A percentile compares a stretch with the other conserved stretches of the same genome.
phyloP scores from a whole-genome alignment of 1,139 yeast genomes.

The Candida neerlandica region DNA sequence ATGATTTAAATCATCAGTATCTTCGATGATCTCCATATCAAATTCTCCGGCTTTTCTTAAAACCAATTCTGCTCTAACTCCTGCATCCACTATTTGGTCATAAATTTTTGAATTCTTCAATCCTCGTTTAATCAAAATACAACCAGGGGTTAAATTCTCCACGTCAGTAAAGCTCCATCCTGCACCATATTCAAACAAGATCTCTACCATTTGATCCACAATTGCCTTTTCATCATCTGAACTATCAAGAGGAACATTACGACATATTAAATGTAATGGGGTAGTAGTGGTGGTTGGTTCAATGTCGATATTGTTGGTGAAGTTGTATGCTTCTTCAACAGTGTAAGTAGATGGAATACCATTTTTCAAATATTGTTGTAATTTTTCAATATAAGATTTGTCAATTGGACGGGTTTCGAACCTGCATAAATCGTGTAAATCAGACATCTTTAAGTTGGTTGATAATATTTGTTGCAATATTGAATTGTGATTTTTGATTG shows the following conservation, averaged over 20 bases:
- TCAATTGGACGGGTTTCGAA: slow-evolving; percentile 60
- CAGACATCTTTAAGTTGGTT: slow-evolving; percentile 51
- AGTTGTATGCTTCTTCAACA: slow-evolving; percentile 70
- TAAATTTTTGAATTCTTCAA: slow-evolving; percentile 46
- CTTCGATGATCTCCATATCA: slow-evolving; percentile 46
- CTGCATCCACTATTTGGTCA: slow-evolving; percentile 72
- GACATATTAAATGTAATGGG: slow-evolving; percentile 72
- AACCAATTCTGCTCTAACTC: slow-evolving; percentile 85
- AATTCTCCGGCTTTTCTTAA: slow-evolving; percentile 71
- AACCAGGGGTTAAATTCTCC: slow-evolving; percentile 76
- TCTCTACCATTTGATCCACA: slow-evolving; percentile 59
- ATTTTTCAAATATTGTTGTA: slow-evolving; percentile 49
- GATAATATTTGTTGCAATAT: background rate
- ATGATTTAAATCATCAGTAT: slow-evolving; percentile 29
- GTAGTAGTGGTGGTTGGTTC: slow-evolving; percentile 55
- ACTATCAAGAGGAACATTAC: slow-evolving; percentile 50
- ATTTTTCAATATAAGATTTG: slow-evolving; percentile 41
- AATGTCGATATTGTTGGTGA: slow-evolving; percentile 42
- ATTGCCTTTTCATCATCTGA: slow-evolving; percentile 46
- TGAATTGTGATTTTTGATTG: background rate
- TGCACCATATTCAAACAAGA: slow-evolving; percentile 81
- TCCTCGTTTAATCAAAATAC: slow-evolving; percentile 57
- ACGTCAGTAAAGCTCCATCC: slow-evolving; percentile 82
- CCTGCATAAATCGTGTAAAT: slow-evolving; percentile 67
- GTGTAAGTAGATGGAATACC: slow-evolving; percentile 87